A percentile compares a stretch with the other conserved stretches of the same genome.
Conservation (phyloP, 352 stramenopile genomes). For the Phytophthora sp. region DNA sequence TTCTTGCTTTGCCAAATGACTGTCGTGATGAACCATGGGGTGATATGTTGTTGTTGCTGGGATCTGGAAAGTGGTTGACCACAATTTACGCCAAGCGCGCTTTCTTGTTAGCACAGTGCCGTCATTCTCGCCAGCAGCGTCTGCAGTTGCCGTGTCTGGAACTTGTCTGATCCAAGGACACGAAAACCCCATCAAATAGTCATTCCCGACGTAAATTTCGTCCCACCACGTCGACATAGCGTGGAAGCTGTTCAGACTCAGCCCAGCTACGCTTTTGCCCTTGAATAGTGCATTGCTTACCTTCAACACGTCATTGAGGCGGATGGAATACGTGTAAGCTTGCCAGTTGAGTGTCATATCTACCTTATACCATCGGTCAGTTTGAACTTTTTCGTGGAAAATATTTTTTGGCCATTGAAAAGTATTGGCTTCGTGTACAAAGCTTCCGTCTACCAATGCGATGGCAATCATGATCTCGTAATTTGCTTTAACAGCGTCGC, state of each 20-base stretch:
- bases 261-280: slow-evolving; percentile 37
- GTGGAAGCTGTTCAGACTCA: slow-evolving; percentile 89
- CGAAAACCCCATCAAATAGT: slow-evolving; percentile 91
- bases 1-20: slow-evolving; percentile 78
- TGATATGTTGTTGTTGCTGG: slow-evolving; percentile 52
- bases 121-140: slow-evolving; percentile 21
- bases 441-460: slow-evolving; percentile 67
- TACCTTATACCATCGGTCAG: slow-evolving; percentile 94
- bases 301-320: slow-evolving; percentile 91
- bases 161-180: slow-evolving; percentile 67
- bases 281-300: slow-evolving; percentile 67
- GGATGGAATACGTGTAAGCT: slow-evolving; percentile 79
- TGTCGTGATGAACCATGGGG: slow-evolving; percentile 86
- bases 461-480: slow-evolving; percentile 72
- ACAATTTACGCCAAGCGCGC: slow-evolving; percentile 63
- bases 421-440: slow-evolving; percentile 77
- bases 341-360: slow-evolving; percentile 93
- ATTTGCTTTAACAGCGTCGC: slow-evolving; percentile 30
- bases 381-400: slow-evolving; percentile 64
- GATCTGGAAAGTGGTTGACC: slow-evolving; percentile 36
- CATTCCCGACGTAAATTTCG: slow-evolving; percentile 94
- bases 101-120: slow-evolving; percentile 49
- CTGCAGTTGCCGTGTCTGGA: background rate
- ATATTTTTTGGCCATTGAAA: slow-evolving; percentile 54
- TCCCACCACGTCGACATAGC: slow-evolving; percentile 93